Conservation (phyloP, 305 asterid species). For the Fraxinus floribunda region DNA sequence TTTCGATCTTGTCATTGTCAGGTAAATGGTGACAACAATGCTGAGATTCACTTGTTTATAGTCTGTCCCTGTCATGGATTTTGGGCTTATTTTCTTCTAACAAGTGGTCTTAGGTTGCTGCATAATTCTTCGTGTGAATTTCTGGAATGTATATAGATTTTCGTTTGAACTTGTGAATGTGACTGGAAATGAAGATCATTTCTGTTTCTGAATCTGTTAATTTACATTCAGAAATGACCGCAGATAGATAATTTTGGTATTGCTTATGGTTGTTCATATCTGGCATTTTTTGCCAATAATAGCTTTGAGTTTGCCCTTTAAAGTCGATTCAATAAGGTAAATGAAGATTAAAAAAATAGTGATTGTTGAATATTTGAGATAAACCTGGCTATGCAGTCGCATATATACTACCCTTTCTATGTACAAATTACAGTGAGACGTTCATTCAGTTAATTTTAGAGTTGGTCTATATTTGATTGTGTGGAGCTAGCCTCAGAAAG, state of each 20-base stretch:
- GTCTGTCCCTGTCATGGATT: neutral
- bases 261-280: neutral
- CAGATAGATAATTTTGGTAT: neutral
- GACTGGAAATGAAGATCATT: neutral
- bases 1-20: constrained; percentile 22
- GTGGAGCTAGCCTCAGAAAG: neutral
- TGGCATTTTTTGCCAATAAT: neutral
- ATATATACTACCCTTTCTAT: neutral
- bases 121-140: neutral
- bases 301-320: neutral
- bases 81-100: constrained; percentile 1
- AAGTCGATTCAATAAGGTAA: neutral
- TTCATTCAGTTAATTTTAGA: neutral
- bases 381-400: neutral
- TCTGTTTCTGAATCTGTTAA: neutral
- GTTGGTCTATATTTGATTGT: neutral
- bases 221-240: neutral
- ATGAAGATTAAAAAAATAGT: neutral
- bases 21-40: constrained; percentile 27
- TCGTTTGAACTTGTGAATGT: constrained; percentile 22
- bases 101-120: constrained; percentile 5
- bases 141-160: neutral
- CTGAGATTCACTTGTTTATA: neutral
- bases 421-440: neutral
- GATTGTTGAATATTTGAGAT: neutral